Evolutionary conservation across 305 asterid genomes (phyloP).

Genomic region (Fraxinus ornus): DNA sequence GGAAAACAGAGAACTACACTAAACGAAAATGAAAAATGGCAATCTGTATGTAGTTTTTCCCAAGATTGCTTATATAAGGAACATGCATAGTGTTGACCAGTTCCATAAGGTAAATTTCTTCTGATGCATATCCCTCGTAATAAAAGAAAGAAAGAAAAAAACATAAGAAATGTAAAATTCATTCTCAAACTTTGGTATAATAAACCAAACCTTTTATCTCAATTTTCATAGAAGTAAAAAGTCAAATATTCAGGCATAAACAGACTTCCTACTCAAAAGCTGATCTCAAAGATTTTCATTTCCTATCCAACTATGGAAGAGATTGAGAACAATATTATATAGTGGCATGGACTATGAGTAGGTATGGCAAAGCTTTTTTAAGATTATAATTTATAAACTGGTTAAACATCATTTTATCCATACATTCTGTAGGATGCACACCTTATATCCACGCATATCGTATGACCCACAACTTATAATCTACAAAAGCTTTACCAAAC

Average conservation of each 20-base stretch:
- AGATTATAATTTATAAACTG: background rate
- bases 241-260: background rate
- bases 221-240: background rate
- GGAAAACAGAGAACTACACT: background rate
- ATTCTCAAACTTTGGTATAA: background rate
- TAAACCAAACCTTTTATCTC: background rate
- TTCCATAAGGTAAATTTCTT: constrained; percentile 2
- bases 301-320: background rate
- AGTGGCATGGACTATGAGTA: background rate
- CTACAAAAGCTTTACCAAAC: background rate
- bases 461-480: background rate
- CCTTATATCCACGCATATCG: background rate
- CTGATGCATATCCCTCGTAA: background rate
- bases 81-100: background rate
- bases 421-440: background rate
- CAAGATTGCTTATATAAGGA: background rate
- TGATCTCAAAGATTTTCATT: background rate
- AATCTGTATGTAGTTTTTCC: background rate
- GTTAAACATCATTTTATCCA: background rate
- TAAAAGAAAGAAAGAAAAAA: background rate
- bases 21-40: background rate
- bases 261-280: background rate
- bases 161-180: background rate
- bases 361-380: background rate
- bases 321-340: background rate